Evolutionary conservation across 106 monocot genomes (phyloP), one percentile per base, ranked within the genome.

Genomic region (Hemerocallis citrina): DNA sequence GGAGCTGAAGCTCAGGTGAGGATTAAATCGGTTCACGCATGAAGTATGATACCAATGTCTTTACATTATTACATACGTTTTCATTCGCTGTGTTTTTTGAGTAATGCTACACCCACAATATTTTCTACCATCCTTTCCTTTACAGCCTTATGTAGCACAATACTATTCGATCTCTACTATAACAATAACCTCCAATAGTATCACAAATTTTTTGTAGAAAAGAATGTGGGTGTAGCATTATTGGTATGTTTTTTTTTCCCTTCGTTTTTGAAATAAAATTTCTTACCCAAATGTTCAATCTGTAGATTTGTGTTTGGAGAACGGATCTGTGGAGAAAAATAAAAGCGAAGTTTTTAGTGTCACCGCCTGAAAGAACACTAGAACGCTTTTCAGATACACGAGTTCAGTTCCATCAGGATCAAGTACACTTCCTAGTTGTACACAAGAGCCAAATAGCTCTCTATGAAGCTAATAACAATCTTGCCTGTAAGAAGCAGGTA

Each of bases 1-100:
- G 85, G 86, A 44, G 85, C 82, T 34, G 85, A 92, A 83, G 79
- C 91, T 72, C 86, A 92, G 85, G 91, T 92, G 15, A 41, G 9
- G 52, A 17, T 5, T 38, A 38, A 38, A 6, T 11, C n/a, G n/a
- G n/a, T n/a, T n/a, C n/a, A n/a, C n/a, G n/a, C n/a, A n/a, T n/a
- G n/a, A n/a, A n/a, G n/a, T 50, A 23, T 50, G 0, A 50, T 50
- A 0, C 6, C 20, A 7, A 9, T 15, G 20, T 23, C 21, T 50
- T 50, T 50, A 50, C 25, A 7, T 24, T 7, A 23, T 24, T 11
- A 21, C 25, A 7, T 42, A 67, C 29, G 5, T 67, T 27, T 23
- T 20, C 24, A 32, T 31, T 47, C 5, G 47, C 47, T 6, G 17
- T 6, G 6, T 47, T 47, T 2, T 47, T n/a, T n/a, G n/a, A n/a